Evolutionary conservation across 176 grass and related monocot species (phyloP).

Genomic region (Avena insularis): DNA sequence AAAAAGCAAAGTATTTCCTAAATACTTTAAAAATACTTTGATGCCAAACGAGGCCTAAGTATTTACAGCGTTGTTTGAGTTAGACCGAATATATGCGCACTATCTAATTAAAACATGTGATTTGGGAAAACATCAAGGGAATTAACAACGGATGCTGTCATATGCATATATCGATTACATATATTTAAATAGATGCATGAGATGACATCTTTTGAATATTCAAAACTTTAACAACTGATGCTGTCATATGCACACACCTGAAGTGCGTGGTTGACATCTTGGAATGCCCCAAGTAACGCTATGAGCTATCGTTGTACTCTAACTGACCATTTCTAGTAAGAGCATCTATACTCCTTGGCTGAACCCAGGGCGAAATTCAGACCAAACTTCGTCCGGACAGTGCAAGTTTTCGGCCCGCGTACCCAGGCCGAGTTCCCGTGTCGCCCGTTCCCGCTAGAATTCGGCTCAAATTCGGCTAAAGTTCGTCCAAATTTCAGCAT

Average conservation of each 20-base stretch:
- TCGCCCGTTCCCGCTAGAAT: too few species aligned
- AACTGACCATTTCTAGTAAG: neutral
- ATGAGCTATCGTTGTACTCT: too few species aligned
- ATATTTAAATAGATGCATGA: neutral
- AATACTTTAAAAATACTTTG: too few species aligned
- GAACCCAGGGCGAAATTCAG: too few species aligned
- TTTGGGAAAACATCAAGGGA: neutral
- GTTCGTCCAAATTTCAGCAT: too few species aligned
- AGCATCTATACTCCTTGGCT: too few species aligned
- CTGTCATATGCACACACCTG: neutral
- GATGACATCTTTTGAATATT: neutral
- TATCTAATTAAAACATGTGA: neutral
- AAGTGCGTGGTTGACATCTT: neutral
- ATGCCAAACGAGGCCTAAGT: neutral
- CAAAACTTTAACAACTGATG: neutral
- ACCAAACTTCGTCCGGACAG: too few species aligned
- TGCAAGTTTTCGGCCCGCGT: too few species aligned
- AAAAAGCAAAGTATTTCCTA: too few species aligned
- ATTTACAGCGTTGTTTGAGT: neutral
- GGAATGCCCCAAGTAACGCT: neutral
- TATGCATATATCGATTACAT: neutral
- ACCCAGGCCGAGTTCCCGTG: too few species aligned
- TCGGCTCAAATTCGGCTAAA: too few species aligned
- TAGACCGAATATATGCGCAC: neutral
- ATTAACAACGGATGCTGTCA: neutral